Evolutionary conservation across 805 yeast genomes (phyloP).

Genomic region (Nematodospora valgi): DNA sequence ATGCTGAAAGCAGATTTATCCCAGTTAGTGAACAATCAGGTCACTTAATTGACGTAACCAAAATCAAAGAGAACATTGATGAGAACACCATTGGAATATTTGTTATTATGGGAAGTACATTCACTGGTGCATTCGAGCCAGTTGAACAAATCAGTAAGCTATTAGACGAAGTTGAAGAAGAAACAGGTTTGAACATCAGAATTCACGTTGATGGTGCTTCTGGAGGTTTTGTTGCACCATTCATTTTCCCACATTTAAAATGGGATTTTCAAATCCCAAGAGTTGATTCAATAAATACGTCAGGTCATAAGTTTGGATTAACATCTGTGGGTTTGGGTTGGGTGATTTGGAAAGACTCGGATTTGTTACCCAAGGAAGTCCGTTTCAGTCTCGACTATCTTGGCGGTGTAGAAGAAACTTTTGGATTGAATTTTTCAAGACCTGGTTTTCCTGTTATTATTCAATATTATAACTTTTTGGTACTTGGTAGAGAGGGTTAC

Average conservation of each 20-base stretch:
- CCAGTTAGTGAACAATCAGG: slow-evolving; percentile 59
- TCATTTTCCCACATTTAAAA: slow-evolving; percentile 64
- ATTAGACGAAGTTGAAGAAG: slow-evolving; percentile 65
- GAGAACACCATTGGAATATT: slow-evolving; percentile 92
- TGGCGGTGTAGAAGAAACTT: slow-evolving; percentile 87
- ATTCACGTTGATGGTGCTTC: slow-evolving; percentile 94
- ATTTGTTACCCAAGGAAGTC: slow-evolving; percentile 64
- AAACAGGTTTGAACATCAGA: slow-evolving; percentile 66
- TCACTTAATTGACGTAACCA: slow-evolving; percentile 59
- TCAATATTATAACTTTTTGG: slow-evolving; percentile 78
- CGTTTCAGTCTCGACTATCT: slow-evolving; percentile 77
- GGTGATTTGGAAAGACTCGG: slow-evolving; percentile 75
- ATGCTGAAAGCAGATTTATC: slow-evolving; percentile 78
- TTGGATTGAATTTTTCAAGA: slow-evolving; percentile 82
- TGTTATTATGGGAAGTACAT: slow-evolving; percentile 87
- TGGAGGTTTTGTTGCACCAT: slow-evolving; percentile 88
- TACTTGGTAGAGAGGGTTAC: slow-evolving; percentile 73
- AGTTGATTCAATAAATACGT: slow-evolving; percentile 81
- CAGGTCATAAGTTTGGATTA: slow-evolving; percentile 91
- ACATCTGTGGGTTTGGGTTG: slow-evolving; percentile 92
- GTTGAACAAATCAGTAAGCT: slow-evolving; percentile 58
- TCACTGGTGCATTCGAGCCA: slow-evolving; percentile 88
- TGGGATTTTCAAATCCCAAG: slow-evolving; percentile 84
- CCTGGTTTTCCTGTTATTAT: slow-evolving; percentile 90
- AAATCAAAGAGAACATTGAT: slow-evolving; percentile 64